These are phyloP conservation scores for Lentinula edodes DNA, from an alignment of 768 basidiomycete genomes.

Conservation along the genomic window DNA sequence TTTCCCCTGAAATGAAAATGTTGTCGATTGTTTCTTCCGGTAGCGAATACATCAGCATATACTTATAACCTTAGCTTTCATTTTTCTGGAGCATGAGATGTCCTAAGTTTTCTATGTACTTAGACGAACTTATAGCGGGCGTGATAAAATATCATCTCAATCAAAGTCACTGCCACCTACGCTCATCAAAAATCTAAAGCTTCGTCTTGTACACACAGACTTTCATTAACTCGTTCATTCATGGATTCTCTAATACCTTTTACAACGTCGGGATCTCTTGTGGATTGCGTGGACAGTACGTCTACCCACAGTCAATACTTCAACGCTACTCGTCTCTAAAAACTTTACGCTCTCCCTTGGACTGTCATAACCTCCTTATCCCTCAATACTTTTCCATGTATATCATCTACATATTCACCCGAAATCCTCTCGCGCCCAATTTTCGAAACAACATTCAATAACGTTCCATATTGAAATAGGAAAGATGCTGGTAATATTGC, in stretches of 20 bases:
- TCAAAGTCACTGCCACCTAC: no score
- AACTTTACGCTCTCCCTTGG: slow-evolving; percentile 14
- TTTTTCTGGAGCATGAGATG: no score
- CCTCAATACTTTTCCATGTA: slow-evolving; percentile 9
- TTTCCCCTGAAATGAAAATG: no score
- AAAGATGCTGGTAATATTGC: slow-evolving; percentile 96
- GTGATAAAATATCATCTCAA: no score
- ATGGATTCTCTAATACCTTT: slow-evolving; percentile 99
- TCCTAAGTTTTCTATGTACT: no score
- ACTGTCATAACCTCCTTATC: neutral
- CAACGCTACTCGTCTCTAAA: slow-evolving; percentile 31
- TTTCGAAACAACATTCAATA: neutral
- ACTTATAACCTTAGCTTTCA: no score
- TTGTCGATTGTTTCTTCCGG: no score
- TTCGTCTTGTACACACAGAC: neutral
- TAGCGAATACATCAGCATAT: no score
- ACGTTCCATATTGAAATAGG: slow-evolving; percentile 41
- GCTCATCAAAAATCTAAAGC: neutral
- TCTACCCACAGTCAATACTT: slow-evolving; percentile 53
- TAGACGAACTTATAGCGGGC: no score
- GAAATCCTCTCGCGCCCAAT: neutral
- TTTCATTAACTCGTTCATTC: neutral
- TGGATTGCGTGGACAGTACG: slow-evolving; percentile 99
- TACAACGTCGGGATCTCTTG: slow-evolving; percentile 96
- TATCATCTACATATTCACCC: slow-evolving; percentile 16